Base-by-base conservation (phyloP, 495 filamentous ascomycete genomes). In the Niebla homalea region DNA sequence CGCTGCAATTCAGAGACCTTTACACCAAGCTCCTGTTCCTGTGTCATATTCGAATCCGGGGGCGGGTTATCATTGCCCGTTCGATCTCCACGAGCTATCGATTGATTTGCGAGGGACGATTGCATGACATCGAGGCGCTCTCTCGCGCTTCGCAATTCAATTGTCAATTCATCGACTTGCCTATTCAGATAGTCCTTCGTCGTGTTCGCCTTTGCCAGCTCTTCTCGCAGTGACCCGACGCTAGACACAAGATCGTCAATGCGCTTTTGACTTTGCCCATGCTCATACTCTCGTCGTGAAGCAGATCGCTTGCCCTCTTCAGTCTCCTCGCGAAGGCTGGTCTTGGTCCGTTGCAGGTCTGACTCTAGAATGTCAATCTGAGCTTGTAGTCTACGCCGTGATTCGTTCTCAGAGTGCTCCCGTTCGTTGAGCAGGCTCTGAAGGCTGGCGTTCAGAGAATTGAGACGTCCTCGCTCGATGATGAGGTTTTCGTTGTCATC, bases 391-490 rank as follows among this genome's bases (percentile, higher is more conserved):
- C 86, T 71, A 48, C 89, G 81, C 43, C 81, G 79, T 25, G 73
- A 80, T 62, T 98, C 92, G 0, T 81, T 76, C 41, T 96, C 89
- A 11, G 78, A 75, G 6, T 90, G 75, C 52, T 97, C 89, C 25
- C 87, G 87, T 64, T 97, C 89, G 58, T 94, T 94, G 43, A 86
- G 76, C 2, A 97, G 71, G 4, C 78, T 88, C 54, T 97, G 88
- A 22, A 94, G 74, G 53, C 81, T 87, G 19, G 79, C 73, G 36
- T 95, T 74, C 29, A 93, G 67, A 39, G 73, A 77, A 60, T 94
- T 92, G 2, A 97, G 79, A 20, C 87, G 77, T 36, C 74, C 71
- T 38, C 83, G 81, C 61, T 98, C 93, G 51, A 93, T 84, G 32
- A 83, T 70, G n/a, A 96, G 70, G 12, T 68, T 76, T 53, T 89